Conservation (phyloP, 345 rosid species). For the Limnanthes douglasii region DNA sequence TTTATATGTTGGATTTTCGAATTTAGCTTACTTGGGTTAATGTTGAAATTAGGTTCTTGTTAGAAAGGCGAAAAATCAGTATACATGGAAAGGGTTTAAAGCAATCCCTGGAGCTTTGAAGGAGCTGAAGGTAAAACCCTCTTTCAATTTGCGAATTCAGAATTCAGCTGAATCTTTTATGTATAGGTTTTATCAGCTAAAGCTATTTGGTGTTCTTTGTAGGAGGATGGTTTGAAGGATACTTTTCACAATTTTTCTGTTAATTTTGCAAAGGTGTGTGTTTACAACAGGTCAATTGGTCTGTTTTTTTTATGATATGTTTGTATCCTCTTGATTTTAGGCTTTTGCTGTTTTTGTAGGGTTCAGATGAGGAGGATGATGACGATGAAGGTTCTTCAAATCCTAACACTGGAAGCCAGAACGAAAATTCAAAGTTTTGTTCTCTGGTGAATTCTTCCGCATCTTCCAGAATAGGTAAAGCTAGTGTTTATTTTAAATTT, state of each 20-base stretch:
- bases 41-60: slow-evolving; percentile 36
- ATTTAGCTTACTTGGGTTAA: no score
- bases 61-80: slow-evolving; percentile 58
- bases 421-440: slow-evolving; percentile 25
- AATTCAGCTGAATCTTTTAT: no score
- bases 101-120: slow-evolving; percentile 55
- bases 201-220: slow-evolving; percentile 5
- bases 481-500: no score
- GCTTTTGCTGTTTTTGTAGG: slow-evolving; percentile 12
- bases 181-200: no score
- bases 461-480: slow-evolving; percentile 34
- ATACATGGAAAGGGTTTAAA: slow-evolving; percentile 69
- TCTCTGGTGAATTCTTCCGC: slow-evolving; percentile 29
- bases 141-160: background rate
- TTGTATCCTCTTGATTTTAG: background rate
- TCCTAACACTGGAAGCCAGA: slow-evolving; percentile 50
- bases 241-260: slow-evolving; percentile 23
- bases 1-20: background rate
- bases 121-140: slow-evolving; percentile 32
- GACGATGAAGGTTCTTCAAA: slow-evolving; percentile 46
- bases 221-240: slow-evolving; percentile 54
- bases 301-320: background rate
- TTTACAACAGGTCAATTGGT: background rate
- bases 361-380: slow-evolving; percentile 39
- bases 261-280: slow-evolving; percentile 37